Evolutionary conservation across 2,329 filamentous ascomycete species (phyloP).

Genomic region (Rhinocladiella similis): DNA sequence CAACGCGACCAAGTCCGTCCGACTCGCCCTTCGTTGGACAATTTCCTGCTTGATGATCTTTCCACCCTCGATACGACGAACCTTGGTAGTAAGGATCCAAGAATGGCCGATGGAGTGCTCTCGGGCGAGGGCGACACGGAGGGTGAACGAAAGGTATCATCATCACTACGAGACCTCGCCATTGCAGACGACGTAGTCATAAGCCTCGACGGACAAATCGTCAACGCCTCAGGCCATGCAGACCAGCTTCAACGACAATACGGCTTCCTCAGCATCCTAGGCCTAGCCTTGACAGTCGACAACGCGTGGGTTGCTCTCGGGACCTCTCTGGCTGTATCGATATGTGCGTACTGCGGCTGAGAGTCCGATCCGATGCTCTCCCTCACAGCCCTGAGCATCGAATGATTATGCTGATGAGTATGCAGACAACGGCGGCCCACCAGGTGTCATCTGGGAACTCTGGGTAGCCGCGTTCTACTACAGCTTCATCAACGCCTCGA

Average conservation of each 20-base stretch:
- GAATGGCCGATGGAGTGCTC: background rate
- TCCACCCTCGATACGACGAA: background rate
- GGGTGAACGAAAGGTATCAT: background rate
- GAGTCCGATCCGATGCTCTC: too few relatives aligned
- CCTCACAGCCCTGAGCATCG: too few relatives aligned
- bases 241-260: slow-evolving; percentile 62
- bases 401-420: background rate
- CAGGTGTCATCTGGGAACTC: slow-evolving; percentile 61
- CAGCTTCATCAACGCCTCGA: slow-evolving; percentile 58
- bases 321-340: slow-evolving; percentile 46
- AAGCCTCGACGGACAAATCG: background rate
- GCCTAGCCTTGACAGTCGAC: slow-evolving; percentile 59
- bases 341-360: slow-evolving; percentile 9
- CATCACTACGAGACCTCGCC: background rate
- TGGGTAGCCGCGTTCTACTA: slow-evolving; percentile 46
- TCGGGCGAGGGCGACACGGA: background rate
- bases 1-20: too few relatives aligned
- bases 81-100: background rate
- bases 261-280: slow-evolving; percentile 53
- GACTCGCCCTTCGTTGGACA: too few relatives aligned
- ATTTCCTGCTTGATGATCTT: too few relatives aligned
- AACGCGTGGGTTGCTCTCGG: slow-evolving; percentile 66
- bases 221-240: slow-evolving; percentile 64
- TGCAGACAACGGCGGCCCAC: slow-evolving; percentile 57
- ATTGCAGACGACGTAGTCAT: background rate